Base-by-base conservation (phyloP, 2,329 filamentous ascomycete species). In the Lachnellula subtilissima region DNA sequence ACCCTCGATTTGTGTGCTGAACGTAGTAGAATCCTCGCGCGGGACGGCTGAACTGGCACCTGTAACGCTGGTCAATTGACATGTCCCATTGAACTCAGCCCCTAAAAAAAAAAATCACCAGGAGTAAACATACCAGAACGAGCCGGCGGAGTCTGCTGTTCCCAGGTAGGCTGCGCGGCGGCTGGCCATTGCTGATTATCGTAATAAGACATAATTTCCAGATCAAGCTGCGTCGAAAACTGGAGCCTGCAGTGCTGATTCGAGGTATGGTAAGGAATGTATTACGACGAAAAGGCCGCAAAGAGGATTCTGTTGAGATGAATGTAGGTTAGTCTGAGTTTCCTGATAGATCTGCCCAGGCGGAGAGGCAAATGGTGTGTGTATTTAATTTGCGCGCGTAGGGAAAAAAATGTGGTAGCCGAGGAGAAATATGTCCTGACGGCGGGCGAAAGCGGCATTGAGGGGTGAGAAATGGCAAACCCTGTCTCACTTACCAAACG, bases 1-100 rank as follows among this genome's bases (percentile, higher is more conserved):
- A 94, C 89, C 89, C 77, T 96, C 91, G 73, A 96, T 87, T 75
- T 96, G 91, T 71, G 88, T 87, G 64, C 84, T 85, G 72, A 96
- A 96, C 57, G 91, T 91, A 69, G 80, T 77, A 56, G 83, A 80
- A 59, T 95, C 90, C 64, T 93, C 89, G 66, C 85, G 83, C 53
- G 85, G 82, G 63, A 84, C 84, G 50, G 87, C 86, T 56, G 88
- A 91, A 73, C 82, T 91, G 60, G 88, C 84, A 74, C 88, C 88
- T 90, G 72, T 61, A 61, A 67, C 62, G 60, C 54, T 54, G 53
- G 61, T 67, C 61, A 65, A 67, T 66, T 62, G 55, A 58, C 55
- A 22, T 42, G 25, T 57, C 57, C 54, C 53, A 39, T 9, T 25
- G 23, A 46, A 8, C 48, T 17, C 37, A 53, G 22, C 40, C 14